Evolutionary conservation across 108 stramenopile genomes (phyloP).

Genomic region (Fistulifera solaris): DNA sequence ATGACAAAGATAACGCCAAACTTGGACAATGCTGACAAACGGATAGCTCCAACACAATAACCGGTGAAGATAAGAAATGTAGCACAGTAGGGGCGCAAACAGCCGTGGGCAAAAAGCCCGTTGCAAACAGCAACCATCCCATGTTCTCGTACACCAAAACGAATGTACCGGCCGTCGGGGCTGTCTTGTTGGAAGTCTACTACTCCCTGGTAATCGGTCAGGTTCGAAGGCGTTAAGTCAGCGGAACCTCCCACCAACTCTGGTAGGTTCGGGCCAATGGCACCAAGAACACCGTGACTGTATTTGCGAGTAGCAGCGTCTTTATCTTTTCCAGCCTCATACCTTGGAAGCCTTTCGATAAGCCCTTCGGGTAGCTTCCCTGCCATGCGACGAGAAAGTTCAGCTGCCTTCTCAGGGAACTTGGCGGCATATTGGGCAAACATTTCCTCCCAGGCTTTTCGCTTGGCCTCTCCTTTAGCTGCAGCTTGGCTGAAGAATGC

Average conservation of each 20-base stretch:
- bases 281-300: conserved; percentile 73
- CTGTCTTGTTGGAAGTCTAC: conserved; percentile 86
- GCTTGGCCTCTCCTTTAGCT: conserved; percentile 34
- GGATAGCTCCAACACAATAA: conserved; percentile 86
- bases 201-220: conserved; percentile 67
- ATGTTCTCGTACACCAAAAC: conserved; percentile 97
- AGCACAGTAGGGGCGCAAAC: conserved; percentile 91
- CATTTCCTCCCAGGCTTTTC: conserved; percentile 58
- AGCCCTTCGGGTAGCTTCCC: conserved; percentile 72
- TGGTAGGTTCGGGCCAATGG: conserved; percentile 72
- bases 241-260: conserved; percentile 97
- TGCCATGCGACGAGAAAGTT: conserved; percentile 83
- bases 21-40: conserved; percentile 75
- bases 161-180: conserved; percentile 84
- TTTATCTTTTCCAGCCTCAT: conserved; percentile 75
- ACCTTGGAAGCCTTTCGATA: conserved; percentile 75
- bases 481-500: conserved; percentile 45
- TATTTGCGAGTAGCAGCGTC: conserved; percentile 81
- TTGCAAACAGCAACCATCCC: conserved; percentile 94
- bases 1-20: conserved; percentile 90
- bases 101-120: conserved; percentile 94
- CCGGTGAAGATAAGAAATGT: conserved; percentile 98
- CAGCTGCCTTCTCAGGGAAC: conserved; percentile 84
- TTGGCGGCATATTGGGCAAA: conserved; percentile 63
- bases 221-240: conserved; percentile 93